These are phyloP conservation scores for Diaporthe nobilis DNA, from an alignment of 2,329 filamentous ascomycete genomes.

Conservation along the genomic window DNA sequence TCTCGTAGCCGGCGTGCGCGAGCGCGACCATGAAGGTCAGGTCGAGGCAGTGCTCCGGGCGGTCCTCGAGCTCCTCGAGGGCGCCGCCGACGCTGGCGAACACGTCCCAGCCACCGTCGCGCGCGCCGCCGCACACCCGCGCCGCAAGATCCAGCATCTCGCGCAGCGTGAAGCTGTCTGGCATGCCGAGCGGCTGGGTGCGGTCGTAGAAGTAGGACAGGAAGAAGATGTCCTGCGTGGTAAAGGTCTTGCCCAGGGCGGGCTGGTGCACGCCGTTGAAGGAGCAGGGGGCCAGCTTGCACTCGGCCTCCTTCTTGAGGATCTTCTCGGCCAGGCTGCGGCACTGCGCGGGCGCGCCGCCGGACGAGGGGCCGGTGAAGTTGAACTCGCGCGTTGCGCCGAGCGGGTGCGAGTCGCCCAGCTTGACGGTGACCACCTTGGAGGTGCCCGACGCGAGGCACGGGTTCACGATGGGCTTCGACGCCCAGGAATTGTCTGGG, in stretches of 20 bases:
- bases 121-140: constrained; percentile 85
- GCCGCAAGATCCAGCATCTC: constrained; percentile 90
- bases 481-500: constrained; percentile 75
- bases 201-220: constrained; percentile 99
- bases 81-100: constrained; percentile 85
- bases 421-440: constrained; percentile 79
- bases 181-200: constrained; percentile 94
- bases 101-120: constrained; percentile 76
- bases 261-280: constrained; percentile 99
- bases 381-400: constrained; percentile 78
- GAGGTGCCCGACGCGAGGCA: constrained; percentile 88
- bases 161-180: constrained; percentile 93
- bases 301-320: constrained; percentile 86
- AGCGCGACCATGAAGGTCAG: constrained; percentile 96
- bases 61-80: constrained; percentile 81
- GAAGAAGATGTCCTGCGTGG: constrained; percentile 92
- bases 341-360: constrained; percentile 84
- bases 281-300: constrained; percentile 90
- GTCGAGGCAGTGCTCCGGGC: constrained; percentile 94
- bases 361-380: constrained; percentile 85
- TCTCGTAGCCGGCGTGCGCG: constrained; percentile 95
- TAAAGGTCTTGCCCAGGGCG: constrained; percentile 90
- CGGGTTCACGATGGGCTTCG: constrained; percentile 81
- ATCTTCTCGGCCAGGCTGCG: constrained; percentile 92
- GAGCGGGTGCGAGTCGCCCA: constrained; percentile 76